Evolutionary conservation across 2,329 filamentous ascomycete genomes (phyloP).

Genomic region (Cyclaneusma minus): DNA sequence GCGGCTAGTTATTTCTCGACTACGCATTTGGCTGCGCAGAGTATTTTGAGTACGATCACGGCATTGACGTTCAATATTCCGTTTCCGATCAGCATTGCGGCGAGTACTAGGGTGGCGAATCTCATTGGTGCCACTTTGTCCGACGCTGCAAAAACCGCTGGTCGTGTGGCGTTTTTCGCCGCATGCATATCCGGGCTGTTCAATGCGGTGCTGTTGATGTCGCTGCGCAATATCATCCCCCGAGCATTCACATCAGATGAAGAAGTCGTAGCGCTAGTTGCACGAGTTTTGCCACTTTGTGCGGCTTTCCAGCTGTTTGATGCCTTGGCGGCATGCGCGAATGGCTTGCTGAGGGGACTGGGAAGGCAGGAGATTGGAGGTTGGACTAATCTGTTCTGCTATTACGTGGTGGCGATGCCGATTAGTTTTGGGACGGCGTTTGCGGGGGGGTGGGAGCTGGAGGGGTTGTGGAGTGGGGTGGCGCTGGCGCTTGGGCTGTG

Average conservation of each 20-base stretch:
- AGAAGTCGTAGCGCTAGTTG: slow-evolving; percentile 53
- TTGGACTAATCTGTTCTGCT: slow-evolving; percentile 72
- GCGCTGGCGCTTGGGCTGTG: slow-evolving; percentile 38
- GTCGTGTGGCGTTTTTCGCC: slow-evolving; percentile 57
- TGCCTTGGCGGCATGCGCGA: slow-evolving; percentile 60
- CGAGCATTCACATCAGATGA: slow-evolving; percentile 61
- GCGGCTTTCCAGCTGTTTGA: slow-evolving; percentile 88
- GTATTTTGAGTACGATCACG: slow-evolving; percentile 63
- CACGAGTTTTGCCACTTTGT: slow-evolving; percentile 59
- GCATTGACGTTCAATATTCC: slow-evolving; percentile 80
- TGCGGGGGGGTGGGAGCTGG: slow-evolving; percentile 58
- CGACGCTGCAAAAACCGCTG: slow-evolving; percentile 63
- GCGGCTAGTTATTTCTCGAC: slow-evolving; percentile 66
- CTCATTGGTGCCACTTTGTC: slow-evolving; percentile 77
- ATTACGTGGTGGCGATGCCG: slow-evolving; percentile 77
- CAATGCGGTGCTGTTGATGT: slow-evolving; percentile 57
- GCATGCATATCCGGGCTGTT: slow-evolving; percentile 60
- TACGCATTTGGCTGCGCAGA: slow-evolving; percentile 73
- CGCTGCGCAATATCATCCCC: slow-evolving; percentile 59
- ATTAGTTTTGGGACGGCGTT: slow-evolving; percentile 69
- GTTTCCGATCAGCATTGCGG: slow-evolving; percentile 79
- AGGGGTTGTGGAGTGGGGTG: slow-evolving; percentile 70
- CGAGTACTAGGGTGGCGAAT: slow-evolving; percentile 79
- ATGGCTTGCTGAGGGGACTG: slow-evolving; percentile 73
- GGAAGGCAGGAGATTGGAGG: slow-evolving; percentile 83